Percentiles rank a stretch among this genome's conserved stretches.
phyloP scores from a whole-genome alignment of 139 green algal genomes.

The Yamagishiella unicocca region DNA sequence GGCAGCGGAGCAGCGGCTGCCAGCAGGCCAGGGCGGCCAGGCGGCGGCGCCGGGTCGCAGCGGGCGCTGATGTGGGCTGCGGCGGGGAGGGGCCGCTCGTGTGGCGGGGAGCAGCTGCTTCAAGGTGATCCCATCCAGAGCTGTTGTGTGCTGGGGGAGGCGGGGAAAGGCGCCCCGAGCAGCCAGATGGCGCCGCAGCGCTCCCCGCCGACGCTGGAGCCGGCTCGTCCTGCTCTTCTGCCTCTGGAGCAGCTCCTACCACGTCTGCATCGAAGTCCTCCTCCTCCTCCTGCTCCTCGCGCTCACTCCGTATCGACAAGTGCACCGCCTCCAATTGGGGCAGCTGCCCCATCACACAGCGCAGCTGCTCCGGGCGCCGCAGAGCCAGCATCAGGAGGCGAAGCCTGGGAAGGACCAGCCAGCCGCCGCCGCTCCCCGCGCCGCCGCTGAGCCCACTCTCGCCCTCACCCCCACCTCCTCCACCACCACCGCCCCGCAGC shows the following conservation, averaged over 20 bases:
- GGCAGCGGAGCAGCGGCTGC: not conserved
- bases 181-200: no score
- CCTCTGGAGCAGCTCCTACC: not conserved
- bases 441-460: not conserved
- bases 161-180: no score
- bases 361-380: not conserved
- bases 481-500: not conserved
- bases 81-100: no score
- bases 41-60: not conserved
- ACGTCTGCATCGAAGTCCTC: not conserved
- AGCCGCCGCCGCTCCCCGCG: not conserved
- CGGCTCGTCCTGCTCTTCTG: no score
- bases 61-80: no score
- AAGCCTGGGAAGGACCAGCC: conserved; percentile 18
- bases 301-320: not conserved
- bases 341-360: not conserved
- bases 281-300: not conserved
- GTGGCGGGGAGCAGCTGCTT: no score
- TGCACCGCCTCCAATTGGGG: not conserved
- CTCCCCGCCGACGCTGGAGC: no score
- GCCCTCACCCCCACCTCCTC: not conserved
- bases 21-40: not conserved
- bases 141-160: no score
- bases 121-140: no score
- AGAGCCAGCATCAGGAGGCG: conserved; percentile 30